A percentile compares a stretch with the other conserved stretches of the same genome.
phyloP scores from a whole-genome alignment of 2,329 filamentous ascomycete genomes.

The Penicillium sp. region DNA sequence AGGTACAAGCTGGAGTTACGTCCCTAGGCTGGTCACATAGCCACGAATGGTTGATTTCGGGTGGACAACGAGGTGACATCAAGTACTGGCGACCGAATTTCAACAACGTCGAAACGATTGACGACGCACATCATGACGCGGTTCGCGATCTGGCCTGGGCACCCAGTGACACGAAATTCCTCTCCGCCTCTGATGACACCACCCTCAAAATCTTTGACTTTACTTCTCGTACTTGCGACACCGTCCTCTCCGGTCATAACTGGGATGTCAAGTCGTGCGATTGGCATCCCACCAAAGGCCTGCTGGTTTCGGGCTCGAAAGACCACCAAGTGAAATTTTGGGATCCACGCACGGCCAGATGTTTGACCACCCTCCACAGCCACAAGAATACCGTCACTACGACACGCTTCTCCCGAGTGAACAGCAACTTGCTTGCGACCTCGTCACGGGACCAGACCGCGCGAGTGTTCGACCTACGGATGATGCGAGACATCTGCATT shows the following conservation, averaged over 20 bases:
- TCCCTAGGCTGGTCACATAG: constrained; percentile 72
- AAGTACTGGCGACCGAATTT: constrained; percentile 99
- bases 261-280: constrained; percentile 98
- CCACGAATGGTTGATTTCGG: constrained; percentile 94
- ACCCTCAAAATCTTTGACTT: constrained; percentile 96
- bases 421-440: constrained; percentile 79
- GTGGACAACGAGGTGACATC: constrained; percentile 88
- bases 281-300: constrained; percentile 92
- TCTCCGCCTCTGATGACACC: constrained; percentile 91
- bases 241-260: constrained; percentile 81
- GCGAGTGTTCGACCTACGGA: constrained; percentile 86
- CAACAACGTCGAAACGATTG: constrained; percentile 92
- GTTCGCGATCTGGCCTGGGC: constrained; percentile 89
- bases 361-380: constrained; percentile 86
- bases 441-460: constrained; percentile 90
- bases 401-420: constrained; percentile 79
- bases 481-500: constrained; percentile 96
- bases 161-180: constrained; percentile 90
- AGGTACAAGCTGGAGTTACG: constrained; percentile 41
- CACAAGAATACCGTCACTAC: constrained; percentile 98
- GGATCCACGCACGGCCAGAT: constrained; percentile 89
- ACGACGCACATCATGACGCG: constrained; percentile 77
- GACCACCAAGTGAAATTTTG: constrained; percentile 96
- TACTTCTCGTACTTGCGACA: constrained; percentile 75
- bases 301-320: constrained; percentile 93